These are phyloP conservation scores for Plasmodium berghei DNA, from an alignment of 169 alveolate species.

Conservation along the genomic window DNA sequence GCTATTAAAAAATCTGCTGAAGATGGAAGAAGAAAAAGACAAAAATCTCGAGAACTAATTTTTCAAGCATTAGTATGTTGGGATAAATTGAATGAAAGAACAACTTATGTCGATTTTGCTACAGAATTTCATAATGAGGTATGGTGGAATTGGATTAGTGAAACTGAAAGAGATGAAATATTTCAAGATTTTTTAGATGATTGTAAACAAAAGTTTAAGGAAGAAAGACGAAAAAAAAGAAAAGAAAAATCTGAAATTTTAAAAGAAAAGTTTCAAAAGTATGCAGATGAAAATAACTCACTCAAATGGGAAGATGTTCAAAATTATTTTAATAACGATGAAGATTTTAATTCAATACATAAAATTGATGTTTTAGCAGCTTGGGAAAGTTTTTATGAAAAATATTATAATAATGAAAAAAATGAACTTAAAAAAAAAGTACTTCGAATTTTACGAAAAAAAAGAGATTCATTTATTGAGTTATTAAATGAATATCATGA, in stretches of 20 bases:
- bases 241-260: slow-evolving; percentile 75
- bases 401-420: slow-evolving; percentile 70
- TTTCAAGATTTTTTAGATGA: slow-evolving; percentile 87
- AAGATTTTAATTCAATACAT: slow-evolving; percentile 81
- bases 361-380: slow-evolving; percentile 80
- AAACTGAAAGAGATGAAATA: slow-evolving; percentile 83
- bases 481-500: slow-evolving; percentile 80
- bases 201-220: slow-evolving; percentile 79
- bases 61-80: slow-evolving; percentile 77
- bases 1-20: slow-evolving; percentile 84
- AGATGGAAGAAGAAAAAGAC: slow-evolving; percentile 85
- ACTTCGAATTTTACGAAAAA: slow-evolving; percentile 83
- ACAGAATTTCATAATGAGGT: slow-evolving; percentile 82
- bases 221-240: slow-evolving; percentile 74
- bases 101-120: slow-evolving; percentile 85
- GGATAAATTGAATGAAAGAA: slow-evolving; percentile 79
- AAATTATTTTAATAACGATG: slow-evolving; percentile 76
- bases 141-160: slow-evolving; percentile 90
- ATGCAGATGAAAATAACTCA: slow-evolving; percentile 68
- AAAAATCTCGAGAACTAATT: slow-evolving; percentile 82
- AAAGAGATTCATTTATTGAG: slow-evolving; percentile 83
- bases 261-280: slow-evolving; percentile 77
- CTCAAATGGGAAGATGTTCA: slow-evolving; percentile 79
- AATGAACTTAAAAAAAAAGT: slow-evolving; percentile 78
- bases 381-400: slow-evolving; percentile 81